Evolutionary conservation across 202 grass and related monocot genomes (phyloP).

Genomic region (Cymbopogon flexuosus): DNA sequence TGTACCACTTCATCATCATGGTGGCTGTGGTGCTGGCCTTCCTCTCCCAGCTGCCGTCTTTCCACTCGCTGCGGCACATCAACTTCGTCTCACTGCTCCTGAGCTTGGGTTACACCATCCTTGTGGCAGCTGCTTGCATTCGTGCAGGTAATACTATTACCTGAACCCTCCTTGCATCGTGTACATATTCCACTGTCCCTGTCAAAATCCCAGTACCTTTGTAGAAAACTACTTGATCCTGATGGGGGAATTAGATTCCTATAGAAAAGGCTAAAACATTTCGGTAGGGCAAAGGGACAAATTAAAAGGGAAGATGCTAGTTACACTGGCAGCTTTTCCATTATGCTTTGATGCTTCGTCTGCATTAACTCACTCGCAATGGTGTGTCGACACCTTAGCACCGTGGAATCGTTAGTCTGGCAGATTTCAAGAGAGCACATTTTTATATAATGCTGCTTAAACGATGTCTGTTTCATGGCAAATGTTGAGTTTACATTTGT

Average conservation of each 20-base stretch:
- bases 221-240: background rate
- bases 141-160: constrained; percentile 57
- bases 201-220: background rate
- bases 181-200: background rate
- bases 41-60: constrained; percentile 88
- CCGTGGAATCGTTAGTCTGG: background rate
- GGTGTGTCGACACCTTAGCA: background rate
- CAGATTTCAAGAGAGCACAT: constrained; percentile 13
- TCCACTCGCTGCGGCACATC: constrained; percentile 92
- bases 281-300: background rate
- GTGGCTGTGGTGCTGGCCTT: constrained; percentile 65
- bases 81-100: constrained; percentile 75
- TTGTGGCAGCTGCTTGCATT: constrained; percentile 73
- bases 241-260: constrained; percentile 21
- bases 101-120: constrained; percentile 69
- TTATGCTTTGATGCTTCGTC: constrained; percentile 11
- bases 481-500: background rate
- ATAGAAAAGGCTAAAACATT: constrained; percentile 6
- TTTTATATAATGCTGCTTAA: background rate
- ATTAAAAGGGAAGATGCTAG: background rate
- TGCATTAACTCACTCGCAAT: constrained; percentile 8
- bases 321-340: constrained; percentile 2
- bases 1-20: constrained; percentile 92
- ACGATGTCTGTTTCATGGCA: background rate
- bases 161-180: constrained; percentile 24